These are phyloP conservation scores for Usnea hakonensis DNA, from an alignment of 495 filamentous ascomycete species.

Conservation along the genomic window DNA sequence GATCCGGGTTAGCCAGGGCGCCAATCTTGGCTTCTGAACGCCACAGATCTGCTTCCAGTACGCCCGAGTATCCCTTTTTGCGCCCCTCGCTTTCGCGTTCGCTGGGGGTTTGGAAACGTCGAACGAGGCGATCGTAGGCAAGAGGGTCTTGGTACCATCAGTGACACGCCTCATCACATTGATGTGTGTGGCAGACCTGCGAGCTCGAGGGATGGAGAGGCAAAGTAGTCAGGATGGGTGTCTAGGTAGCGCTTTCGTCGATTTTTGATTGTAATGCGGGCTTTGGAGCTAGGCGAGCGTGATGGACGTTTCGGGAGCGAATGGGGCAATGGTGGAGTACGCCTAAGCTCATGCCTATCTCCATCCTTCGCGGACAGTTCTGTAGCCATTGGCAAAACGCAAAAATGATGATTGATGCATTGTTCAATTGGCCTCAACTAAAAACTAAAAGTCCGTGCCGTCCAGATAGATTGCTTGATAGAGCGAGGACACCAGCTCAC, in stretches of 20 bases:
- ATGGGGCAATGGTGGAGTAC: not conserved
- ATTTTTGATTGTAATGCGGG: slow-evolving; percentile 47
- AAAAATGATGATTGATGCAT: not conserved
- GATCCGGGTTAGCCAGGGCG: slow-evolving; percentile 49
- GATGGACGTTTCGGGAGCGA: not conserved
- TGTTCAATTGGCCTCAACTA: not conserved
- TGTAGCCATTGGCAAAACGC: not conserved
- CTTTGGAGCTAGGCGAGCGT: slow-evolving; percentile 21
- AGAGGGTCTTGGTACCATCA: slow-evolving; percentile 56
- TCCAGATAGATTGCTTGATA: too few species aligned
- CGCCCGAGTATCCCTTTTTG: slow-evolving; percentile 63
- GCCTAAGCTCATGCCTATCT: not conserved
- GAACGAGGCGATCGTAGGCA: slow-evolving; percentile 70
- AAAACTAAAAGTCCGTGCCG: too few species aligned
- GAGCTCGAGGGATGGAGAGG: slow-evolving; percentile 50
- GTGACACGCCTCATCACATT: slow-evolving; percentile 18
- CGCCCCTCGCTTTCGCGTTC: slow-evolving; percentile 68
- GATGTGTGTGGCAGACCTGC: slow-evolving; percentile 43
- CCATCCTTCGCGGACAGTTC: not conserved
- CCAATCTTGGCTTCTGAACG: slow-evolving; percentile 68
- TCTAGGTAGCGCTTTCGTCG: slow-evolving; percentile 59
- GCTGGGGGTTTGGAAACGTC: slow-evolving; percentile 63
- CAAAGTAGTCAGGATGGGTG: slow-evolving; percentile 56
- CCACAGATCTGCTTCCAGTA: slow-evolving; percentile 61
- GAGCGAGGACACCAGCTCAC: too few species aligned